Evolutionary conservation across 2,329 filamentous ascomycete genomes (phyloP).

Genomic region (Penicillium paneum): DNA sequence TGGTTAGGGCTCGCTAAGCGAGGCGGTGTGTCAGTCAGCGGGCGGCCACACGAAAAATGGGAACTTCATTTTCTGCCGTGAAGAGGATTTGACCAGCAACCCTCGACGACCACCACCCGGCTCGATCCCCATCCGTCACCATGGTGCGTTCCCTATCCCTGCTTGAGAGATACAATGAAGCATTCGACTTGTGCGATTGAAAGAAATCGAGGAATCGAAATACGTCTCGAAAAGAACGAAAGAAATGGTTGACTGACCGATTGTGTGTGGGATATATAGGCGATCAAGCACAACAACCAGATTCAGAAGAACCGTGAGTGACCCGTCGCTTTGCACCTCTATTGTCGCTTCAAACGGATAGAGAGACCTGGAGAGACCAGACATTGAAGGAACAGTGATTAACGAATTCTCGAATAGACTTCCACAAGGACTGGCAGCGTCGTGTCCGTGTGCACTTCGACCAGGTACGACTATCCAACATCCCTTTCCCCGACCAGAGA

Average conservation of each 20-base stretch:
- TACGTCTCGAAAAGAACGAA: slow-evolving; percentile 3
- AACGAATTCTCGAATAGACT: slow-evolving; percentile 59
- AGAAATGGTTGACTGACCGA: slow-evolving; percentile 23
- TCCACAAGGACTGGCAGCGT: slow-evolving; percentile 99
- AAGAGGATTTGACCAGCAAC: slow-evolving; percentile 48
- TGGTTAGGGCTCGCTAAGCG: slow-evolving; percentile 47
- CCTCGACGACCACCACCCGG: slow-evolving; percentile 44
- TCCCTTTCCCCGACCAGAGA: slow-evolving; percentile 2
- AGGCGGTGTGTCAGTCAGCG: slow-evolving; percentile 37
- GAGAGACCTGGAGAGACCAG: slow-evolving; percentile 16
- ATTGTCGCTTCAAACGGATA: slow-evolving; percentile 11
- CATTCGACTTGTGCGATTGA: slow-evolving; percentile 14
- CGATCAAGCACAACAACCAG: slow-evolving; percentile 99
- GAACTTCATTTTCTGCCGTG: slow-evolving; percentile 32
- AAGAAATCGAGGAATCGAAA: slow-evolving; percentile 10
- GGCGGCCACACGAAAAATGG: slow-evolving; percentile 45
- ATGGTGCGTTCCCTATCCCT: slow-evolving; percentile 41
- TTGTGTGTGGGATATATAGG: slow-evolving; percentile 52
- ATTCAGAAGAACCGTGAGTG: slow-evolving; percentile 89
- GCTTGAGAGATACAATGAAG: slow-evolving; percentile 11
- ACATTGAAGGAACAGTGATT: slow-evolving; percentile 25
- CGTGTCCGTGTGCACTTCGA: slow-evolving; percentile 99
- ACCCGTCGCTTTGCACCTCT: slow-evolving; percentile 7
- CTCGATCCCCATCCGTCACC: slow-evolving; percentile 55
- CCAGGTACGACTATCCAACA: slow-evolving; percentile 70